Evolutionary conservation across 257 asterid genomes (phyloP).

Genomic region (Cordia subcordata): DNA sequence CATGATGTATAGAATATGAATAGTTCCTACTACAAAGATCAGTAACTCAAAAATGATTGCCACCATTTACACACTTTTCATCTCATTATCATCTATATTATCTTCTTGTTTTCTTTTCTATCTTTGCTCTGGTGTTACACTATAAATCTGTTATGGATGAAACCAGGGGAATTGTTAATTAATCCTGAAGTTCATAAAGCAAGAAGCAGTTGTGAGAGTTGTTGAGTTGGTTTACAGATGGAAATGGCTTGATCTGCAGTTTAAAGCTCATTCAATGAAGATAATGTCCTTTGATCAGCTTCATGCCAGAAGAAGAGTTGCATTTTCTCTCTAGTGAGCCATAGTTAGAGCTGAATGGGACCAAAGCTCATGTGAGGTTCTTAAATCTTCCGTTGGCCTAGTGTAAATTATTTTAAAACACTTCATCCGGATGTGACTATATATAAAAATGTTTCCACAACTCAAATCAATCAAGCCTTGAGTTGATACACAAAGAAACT

Average conservation of each 20-base stretch:
- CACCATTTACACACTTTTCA: too few relatives aligned
- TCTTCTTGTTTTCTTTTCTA: too few relatives aligned
- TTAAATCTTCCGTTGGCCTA: too few relatives aligned
- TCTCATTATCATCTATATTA: too few relatives aligned
- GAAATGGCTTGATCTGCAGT: neutral
- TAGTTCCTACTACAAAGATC: too few relatives aligned
- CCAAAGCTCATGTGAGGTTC: slow-evolving; percentile 76
- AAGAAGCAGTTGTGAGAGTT: neutral
- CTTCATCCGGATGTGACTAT: slow-evolving; percentile 4
- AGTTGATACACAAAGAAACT: neutral
- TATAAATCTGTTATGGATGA: too few relatives aligned
- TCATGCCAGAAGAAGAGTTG: slow-evolving; percentile 18
- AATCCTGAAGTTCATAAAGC: too few relatives aligned
- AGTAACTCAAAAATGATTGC: too few relatives aligned
- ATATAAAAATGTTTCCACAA: slow-evolving; percentile 1
- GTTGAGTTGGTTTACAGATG: neutral
- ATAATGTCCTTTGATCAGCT: slow-evolving; percentile 41
- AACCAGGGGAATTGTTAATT: too few relatives aligned
- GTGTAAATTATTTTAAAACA: too few relatives aligned
- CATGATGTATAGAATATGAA: too few relatives aligned
- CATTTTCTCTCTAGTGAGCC: neutral
- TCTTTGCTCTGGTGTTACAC: too few relatives aligned
- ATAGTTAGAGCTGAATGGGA: slow-evolving; percentile 38
- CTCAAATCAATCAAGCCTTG: neutral
- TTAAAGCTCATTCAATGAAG: slow-evolving; percentile 49